Evolutionary conservation across 108 stramenopile species (phyloP), one percentile per base, ranked within the genome.

Genomic region (Cylindrotheca closterium): DNA sequence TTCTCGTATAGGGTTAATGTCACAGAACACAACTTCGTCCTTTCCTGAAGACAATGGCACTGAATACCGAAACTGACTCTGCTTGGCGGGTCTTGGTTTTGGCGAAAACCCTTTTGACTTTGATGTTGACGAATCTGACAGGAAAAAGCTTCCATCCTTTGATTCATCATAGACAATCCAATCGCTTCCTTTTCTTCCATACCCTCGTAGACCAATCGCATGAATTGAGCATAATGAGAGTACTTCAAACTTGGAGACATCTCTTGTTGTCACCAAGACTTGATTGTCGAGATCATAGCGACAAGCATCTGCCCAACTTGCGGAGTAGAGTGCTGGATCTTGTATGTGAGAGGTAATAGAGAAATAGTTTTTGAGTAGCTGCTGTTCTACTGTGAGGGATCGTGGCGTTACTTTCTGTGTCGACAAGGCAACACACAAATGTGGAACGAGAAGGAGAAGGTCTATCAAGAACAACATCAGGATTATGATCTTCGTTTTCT

Each of bases 1-100:
- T 17, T 58, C 57, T 26, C 55, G 68, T 22, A 56, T 58, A 23
- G 75, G 66, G 51, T 73, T 48, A 28, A 71, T 25, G 33, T 73
- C 67, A 15, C 70, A 28, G 60, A 77, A 77, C 7, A 77, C 19
- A 21, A 67, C 31, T 24, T 70, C 24, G 21, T 37, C 42, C 42
- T 37, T 8, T 3, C 15, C 15, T 15, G 37, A 42, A 7, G 7
- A 7, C 15, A 60, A 22, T 26, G 23, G 18, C 0, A 25, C 21
- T 0, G 15, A 17, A 21, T 47, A 25, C 24, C 33, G 33, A 31
- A 56, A 30, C 30, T 22, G 55, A 56, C 24, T 29, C 55, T 31
- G 27, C 2, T 56, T 3, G 27, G 10, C 23, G 29, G 23, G 22
- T 29, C 22, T 22, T 29, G 55, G 55, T 7, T 56, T 26, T 32